Evolutionary conservation across 2,329 filamentous ascomycete species (phyloP), one percentile per base, ranked within the genome.

Genomic region (Colletotrichum salicis): DNA sequence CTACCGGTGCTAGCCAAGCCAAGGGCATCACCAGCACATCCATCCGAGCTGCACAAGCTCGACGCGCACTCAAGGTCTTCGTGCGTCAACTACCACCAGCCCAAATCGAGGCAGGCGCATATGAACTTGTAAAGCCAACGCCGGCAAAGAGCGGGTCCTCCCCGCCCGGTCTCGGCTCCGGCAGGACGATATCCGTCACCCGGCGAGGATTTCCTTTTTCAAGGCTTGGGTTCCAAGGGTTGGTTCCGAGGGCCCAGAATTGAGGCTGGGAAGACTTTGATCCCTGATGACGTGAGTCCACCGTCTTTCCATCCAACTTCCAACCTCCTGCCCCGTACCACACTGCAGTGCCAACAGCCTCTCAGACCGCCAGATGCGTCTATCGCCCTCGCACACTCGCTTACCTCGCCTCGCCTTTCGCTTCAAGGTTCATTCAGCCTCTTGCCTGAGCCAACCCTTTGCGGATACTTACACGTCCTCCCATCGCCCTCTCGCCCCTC

Each of bases 141-240:
- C 64, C 69, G 69, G 65, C 65, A 69, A 59, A 69, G 45, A 69
- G 65, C 35, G 65, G 69, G 69, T 33, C 65, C 22, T 35, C 59
- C 8, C 45, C 33, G 41, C 22, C 52, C 59, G 45, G 64, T 60
- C 70, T 69, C 70, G 70, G 65, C 69, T 64, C 65, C 64, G 65
- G 69, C 64, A 45, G 41, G 5, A 15, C 19, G 41, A 48, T 48
- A 22, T 48, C 41, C 41, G 19, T 48, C 41, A 48, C 41, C 41
- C 19, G 41, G 19, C 19, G 41, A 19, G 41, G 35, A 37, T 13
- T 37, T 13, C 4, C 12, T 11, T 35, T 19, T 19, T 6, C 15
- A 45, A 45, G 41, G 33, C 8, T n/a, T 4, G 15, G 12, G 12
- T 12, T 37, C 2, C 37, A 41, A 41, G 37, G 13, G 19, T 41